These are phyloP conservation scores for Malus sieversii DNA, from an alignment of 306 rosid genomes.

Conservation along the genomic window DNA sequence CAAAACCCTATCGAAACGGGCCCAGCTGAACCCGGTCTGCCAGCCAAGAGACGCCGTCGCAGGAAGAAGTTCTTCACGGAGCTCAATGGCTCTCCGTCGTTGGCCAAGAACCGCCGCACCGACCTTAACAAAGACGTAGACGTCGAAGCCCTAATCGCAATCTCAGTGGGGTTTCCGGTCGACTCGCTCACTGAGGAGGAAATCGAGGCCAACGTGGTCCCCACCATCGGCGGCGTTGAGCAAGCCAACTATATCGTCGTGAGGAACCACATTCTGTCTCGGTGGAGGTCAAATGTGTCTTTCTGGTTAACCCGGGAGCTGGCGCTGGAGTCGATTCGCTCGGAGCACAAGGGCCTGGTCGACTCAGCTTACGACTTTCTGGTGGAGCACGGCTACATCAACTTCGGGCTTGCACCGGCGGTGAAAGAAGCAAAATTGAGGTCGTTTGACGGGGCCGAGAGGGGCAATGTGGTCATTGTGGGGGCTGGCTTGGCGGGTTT, in stretches of 20 bases:
- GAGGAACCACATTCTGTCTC: slow-evolving; percentile 67
- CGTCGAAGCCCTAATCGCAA: slow-evolving; percentile 69
- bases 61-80: slow-evolving; percentile 91
- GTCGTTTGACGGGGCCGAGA: slow-evolving; percentile 44
- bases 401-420: slow-evolving; percentile 67
- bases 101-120: slow-evolving; percentile 52
- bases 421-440: slow-evolving; percentile 48
- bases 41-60: slow-evolving; percentile 64
- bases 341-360: slow-evolving; percentile 64
- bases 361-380: slow-evolving; percentile 62
- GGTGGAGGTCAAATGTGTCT: slow-evolving; percentile 69
- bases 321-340: slow-evolving; percentile 56
- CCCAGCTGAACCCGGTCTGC: slow-evolving; percentile 29
- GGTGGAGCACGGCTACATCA: slow-evolving; percentile 72
- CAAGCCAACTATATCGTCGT: slow-evolving; percentile 72
- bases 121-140: slow-evolving; percentile 61
- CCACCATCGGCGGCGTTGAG: slow-evolving; percentile 65
- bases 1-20: slow-evolving; percentile 12
- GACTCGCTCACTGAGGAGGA: slow-evolving; percentile 87
- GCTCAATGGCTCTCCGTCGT: slow-evolving; percentile 37
- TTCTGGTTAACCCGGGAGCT: slow-evolving; percentile 61
- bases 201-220: slow-evolving; percentile 77
- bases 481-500: slow-evolving; percentile 90
- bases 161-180: slow-evolving; percentile 78
- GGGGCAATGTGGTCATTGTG: slow-evolving; percentile 60